Base-by-base conservation (phyloP, 768 basidiomycete species). In the Clitopilus hobsonii region DNA sequence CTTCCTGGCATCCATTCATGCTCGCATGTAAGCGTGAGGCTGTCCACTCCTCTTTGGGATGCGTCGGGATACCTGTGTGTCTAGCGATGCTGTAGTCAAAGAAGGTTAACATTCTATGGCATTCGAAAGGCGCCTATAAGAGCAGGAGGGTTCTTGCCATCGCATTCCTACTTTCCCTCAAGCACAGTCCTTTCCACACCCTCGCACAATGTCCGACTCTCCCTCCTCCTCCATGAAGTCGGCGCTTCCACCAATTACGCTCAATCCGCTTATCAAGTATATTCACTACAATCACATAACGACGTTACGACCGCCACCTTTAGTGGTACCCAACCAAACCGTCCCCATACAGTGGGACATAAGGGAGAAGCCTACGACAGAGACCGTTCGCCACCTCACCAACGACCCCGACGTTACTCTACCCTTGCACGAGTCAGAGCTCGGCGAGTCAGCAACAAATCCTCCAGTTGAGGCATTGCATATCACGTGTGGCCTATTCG, bases 341-440 rank as follows among this genome's bases (percentile, higher is more conserved):
- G 22, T 45, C 22, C 41, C 62, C 8, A 55, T 83, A 30, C 55
- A 74, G 14, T 85, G 83, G 83, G 82, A 85, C 61, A 41, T 80
- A 41, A 76, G 80, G 30, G 66, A 71, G 52, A 45, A 18, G 41
- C 41, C 41, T 20, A 45, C 41, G 8, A 45, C 22, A 18, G 41
- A 45, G 16, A 45, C 41, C 22, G 41, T 45, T 16, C n/a, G 41
- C n/a, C 41, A 45, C 22, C 22, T 45, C 14, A 45, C 41, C 41
- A 45, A 45, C 41, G 41, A 45, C 41, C 61, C 63, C 14, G 62
- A 67, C 11, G 51, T 62, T 14, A 36, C 63, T 0, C 59, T 73
- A 24, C 58, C 69, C 11, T 62, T 76, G 7, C 56, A 67, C 10
- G 55, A 65, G 7, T 55, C 68, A 36, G 67, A 76, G 16, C 69